phyloP scores from a whole-genome alignment of 2,329 filamentous ascomycete species.

The Plectosphaerella plurivora region DNA sequence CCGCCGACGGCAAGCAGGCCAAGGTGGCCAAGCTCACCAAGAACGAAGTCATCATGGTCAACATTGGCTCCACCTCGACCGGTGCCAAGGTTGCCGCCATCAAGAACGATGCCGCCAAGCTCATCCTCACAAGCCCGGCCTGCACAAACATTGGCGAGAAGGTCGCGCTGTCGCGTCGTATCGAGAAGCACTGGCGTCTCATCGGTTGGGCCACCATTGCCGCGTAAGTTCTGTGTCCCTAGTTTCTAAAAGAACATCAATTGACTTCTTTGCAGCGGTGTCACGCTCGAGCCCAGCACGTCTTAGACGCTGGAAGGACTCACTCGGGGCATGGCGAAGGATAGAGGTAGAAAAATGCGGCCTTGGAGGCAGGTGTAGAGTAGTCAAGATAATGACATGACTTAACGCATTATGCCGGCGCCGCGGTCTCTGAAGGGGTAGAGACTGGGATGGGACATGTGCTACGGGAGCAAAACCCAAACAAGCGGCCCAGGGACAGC shows the following conservation, averaged over 20 bases:
- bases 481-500: too few species aligned
- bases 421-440: too few species aligned
- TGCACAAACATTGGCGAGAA: conserved; percentile 98
- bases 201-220: conserved; percentile 87
- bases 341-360: conserved; percentile 5
- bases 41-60: conserved; percentile 99
- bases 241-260: conserved; percentile 4
- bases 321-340: not conserved
- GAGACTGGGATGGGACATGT: too few species aligned
- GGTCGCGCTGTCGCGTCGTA: conserved; percentile 91
- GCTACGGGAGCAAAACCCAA: too few species aligned
- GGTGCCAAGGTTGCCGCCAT: conserved; percentile 96
- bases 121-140: conserved; percentile 86
- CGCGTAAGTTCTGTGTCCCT: conserved; percentile 42
- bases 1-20: conserved; percentile 96
- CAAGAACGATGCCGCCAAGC: conserved; percentile 95
- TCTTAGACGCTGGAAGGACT: conserved; percentile 23
- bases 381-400: conserved; percentile 1
- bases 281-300: conserved; percentile 48
- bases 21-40: conserved; percentile 98
- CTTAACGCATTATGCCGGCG: too few species aligned
- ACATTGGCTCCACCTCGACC: conserved; percentile 96
- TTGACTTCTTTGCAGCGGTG: conserved; percentile 37
- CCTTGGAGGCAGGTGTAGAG: not conserved
- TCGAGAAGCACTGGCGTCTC: conserved; percentile 98